Evolutionary conservation across 2,329 filamentous ascomycete species (phyloP).

Genomic region (Alternaria rosae): DNA sequence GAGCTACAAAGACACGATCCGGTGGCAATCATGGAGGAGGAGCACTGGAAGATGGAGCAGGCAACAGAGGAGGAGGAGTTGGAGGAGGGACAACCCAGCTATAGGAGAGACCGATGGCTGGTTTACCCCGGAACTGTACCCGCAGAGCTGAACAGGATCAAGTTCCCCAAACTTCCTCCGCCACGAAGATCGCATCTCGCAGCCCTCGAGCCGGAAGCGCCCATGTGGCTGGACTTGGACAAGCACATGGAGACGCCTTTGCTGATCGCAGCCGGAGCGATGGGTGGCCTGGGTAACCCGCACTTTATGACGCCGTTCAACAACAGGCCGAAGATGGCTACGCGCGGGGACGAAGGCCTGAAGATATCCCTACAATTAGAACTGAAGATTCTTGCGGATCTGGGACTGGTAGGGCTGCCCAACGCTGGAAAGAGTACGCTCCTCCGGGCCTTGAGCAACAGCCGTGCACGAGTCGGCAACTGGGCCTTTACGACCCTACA

Average conservation of each 20-base stretch:
- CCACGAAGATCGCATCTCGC: constrained; percentile 65
- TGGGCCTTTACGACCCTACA: constrained; percentile 98
- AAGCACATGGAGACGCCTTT: constrained; percentile 83
- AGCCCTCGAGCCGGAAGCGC: constrained; percentile 73
- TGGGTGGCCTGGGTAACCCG: constrained; percentile 91
- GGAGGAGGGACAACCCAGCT: constrained; percentile 43
- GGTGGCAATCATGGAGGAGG: constrained; percentile 68
- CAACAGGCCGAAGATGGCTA: constrained; percentile 84
- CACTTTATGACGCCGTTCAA: constrained; percentile 84
- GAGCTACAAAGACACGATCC: constrained; percentile 84
- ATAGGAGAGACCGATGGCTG: constrained; percentile 77
- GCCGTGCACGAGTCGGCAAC: constrained; percentile 84
- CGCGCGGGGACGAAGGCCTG: constrained; percentile 81
- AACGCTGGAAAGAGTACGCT: constrained; percentile 97
- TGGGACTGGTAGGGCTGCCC: constrained; percentile 91
- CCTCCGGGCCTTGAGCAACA: constrained; percentile 85
- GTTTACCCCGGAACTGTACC: constrained; percentile 81
- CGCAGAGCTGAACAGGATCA: constrained; percentile 69
- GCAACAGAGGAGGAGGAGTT: constrained; percentile 35
- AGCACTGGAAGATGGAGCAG: constrained; percentile 39
- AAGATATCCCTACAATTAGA: constrained; percentile 84
- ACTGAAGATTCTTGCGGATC: constrained; percentile 92
- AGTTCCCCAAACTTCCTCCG: constrained; percentile 65
- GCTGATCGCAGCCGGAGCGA: constrained; percentile 83
- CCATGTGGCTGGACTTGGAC: constrained; percentile 67